Evolutionary conservation across 1,139 yeast species (phyloP), one percentile per base, ranked within the genome.

Genomic region (Debaryomyces coudertii): DNA sequence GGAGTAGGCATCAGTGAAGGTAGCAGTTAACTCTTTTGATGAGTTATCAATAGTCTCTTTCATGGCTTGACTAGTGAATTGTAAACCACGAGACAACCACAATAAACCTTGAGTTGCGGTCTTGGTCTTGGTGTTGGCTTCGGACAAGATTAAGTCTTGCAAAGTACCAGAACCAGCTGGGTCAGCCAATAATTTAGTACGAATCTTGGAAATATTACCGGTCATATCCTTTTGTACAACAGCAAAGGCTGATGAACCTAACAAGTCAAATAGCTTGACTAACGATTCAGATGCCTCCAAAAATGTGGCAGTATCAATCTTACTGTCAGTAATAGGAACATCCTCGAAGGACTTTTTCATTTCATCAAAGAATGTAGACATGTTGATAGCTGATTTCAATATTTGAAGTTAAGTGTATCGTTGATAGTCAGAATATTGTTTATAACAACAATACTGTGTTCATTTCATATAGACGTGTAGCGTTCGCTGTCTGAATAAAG

Each of bases 31-130:
- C 69, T 90, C 97, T 47, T 64, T 66, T 47, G 73, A 71, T 47
- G 84, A 81, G 48, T 79, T 72, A 53, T 79, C 79, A 44, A 88
- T 76, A 41, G 90, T 87, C 65, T 87, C 88, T 63, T 92, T 78
- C 84, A 90, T 83, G 36, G 96, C 95, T 56, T 79, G 85, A 25
- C 95, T 92, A 20, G 97, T 90, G 73, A 90, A 90, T 61, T 88
- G 85, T 58, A 90, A 80, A 14, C 97, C 97, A 63, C 93, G 77
- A 36, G 85, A 77, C 54, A 90, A 79, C 97, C 97, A 90, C 60
- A 90, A 73, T 56, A 90, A 79, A 22, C 96, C 97, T 68, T 90
- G 97, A 18, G 97, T 90, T 39, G 97, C 96, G 49, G 85, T 83
- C 65, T 86, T 87, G 56, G 77, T 72, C 65, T 82, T 82, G 61